These are phyloP conservation scores for Vaccinium macrocarpon DNA, from an alignment of 148 eudicot genomes.

Conservation along the genomic window DNA sequence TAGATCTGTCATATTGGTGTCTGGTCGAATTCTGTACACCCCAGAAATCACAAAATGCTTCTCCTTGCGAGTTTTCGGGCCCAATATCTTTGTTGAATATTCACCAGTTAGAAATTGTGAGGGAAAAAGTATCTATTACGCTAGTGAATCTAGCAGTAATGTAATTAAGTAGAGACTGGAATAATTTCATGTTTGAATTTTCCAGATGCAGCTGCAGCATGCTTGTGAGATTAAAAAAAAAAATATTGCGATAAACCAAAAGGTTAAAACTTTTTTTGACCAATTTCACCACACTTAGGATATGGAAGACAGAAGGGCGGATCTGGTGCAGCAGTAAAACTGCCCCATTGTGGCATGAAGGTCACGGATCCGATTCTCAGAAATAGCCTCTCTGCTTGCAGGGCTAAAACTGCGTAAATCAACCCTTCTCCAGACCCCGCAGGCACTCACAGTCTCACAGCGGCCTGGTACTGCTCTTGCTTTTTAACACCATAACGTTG, in stretches of 20 bases:
- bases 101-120: slow-evolving; percentile 16
- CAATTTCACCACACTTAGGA: too few relatives aligned
- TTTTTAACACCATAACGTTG: slow-evolving; percentile 76
- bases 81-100: slow-evolving; percentile 45
- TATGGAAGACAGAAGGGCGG: too few relatives aligned
- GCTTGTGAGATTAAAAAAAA: slow-evolving; percentile 74
- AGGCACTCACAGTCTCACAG: slow-evolving; percentile 40
- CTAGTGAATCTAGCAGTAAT: not conserved
- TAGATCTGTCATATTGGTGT: slow-evolving; percentile 54
- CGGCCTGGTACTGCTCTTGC: slow-evolving; percentile 89
- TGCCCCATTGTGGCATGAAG: too few relatives aligned
- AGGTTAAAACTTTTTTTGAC: not conserved
- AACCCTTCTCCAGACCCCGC: too few relatives aligned
- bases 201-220: slow-evolving; percentile 77
- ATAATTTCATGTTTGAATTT: slow-evolving; percentile 76
- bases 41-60: slow-evolving; percentile 52
- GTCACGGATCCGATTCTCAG: too few relatives aligned
- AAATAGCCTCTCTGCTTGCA: too few relatives aligned
- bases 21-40: slow-evolving; percentile 82
- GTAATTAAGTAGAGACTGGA: slow-evolving; percentile 80
- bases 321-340: too few relatives aligned
- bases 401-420: too few relatives aligned
- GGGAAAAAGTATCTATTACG: not conserved
- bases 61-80: slow-evolving; percentile 74
- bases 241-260: slow-evolving; percentile 28